Base-by-base conservation (phyloP, 2,329 filamentous ascomycete genomes). In the Colletotrichum filicis region DNA sequence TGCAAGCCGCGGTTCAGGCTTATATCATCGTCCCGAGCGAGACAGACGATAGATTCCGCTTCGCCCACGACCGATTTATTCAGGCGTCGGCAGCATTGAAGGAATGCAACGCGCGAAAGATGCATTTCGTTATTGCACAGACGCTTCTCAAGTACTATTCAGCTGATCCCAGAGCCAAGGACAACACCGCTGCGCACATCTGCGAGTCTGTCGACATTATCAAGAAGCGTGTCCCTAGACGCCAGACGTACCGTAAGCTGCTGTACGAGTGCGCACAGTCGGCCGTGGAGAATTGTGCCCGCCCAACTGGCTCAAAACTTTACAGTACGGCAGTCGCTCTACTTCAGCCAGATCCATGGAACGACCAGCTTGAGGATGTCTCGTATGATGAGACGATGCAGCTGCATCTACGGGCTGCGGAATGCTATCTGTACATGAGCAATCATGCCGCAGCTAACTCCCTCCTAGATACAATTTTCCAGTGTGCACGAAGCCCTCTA, bases 121-220 rank as follows among this genome's bases (percentile, higher is more conserved):
- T 98, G 95, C 95, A 98, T 82, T 98, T 95, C 77, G 91, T 95
- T 58, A 94, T 98, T 77, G 93, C 94, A 0, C 92, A 94, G 79
- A 93, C 92, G 0, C 90, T 98, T 76, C 90, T 95, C 80, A 93
- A 93, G 76, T 92, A 95, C 77, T 90, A 89, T 73, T 72, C 68
- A 9, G 79, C 85, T 8, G 91, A 95, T 73, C 86, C 89, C 1
- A 87, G 87, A 62, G 88, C 89, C 30, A 87, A 92, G 14, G 95
- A 97, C 78, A 92, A 90, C 72, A 92, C 93, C 73, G 94, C 95
- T 26, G 90, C 92, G 5, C 96, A 98, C 80, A 92, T 98, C 4
- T 95, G 94, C 79, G 90, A 93, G 76, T 92, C 93, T 1, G 88
- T 93, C 30, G 89, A 92, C 46, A 90, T 97, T 30, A 94, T 98